Evolutionary conservation across 305 asterid genomes (phyloP).

Genomic region (Fraxinus dipetala): DNA sequence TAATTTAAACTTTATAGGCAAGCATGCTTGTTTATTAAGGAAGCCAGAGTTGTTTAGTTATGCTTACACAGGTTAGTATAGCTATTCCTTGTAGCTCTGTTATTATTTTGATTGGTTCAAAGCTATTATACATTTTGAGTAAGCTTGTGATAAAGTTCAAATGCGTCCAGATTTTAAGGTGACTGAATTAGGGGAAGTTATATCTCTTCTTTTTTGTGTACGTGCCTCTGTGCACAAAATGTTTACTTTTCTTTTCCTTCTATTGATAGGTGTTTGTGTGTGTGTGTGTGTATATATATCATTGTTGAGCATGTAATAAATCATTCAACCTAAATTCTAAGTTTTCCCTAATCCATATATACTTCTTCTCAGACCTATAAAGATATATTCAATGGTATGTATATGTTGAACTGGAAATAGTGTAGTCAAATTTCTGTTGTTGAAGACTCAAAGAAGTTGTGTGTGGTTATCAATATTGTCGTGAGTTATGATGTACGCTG

Average conservation of each 20-base stretch:
- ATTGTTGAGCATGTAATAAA: neutral
- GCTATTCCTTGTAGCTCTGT: neutral
- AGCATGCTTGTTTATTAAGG: neutral
- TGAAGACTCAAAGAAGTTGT: neutral
- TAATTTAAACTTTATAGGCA: neutral
- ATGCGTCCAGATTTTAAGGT: neutral
- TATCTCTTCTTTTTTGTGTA: neutral
- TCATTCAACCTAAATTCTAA: neutral
- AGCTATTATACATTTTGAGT: neutral
- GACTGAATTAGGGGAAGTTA: neutral
- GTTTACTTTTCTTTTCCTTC: neutral
- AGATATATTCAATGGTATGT: neutral
- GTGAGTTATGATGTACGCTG: neutral
- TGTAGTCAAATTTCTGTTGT: neutral
- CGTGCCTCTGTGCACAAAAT: neutral
- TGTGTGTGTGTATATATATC: too few species aligned
- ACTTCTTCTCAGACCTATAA: neutral
- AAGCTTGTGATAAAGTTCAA: neutral
- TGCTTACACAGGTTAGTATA: neutral
- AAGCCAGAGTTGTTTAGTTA: constrained; percentile 12
- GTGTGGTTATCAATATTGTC: neutral
- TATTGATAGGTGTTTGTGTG: neutral
- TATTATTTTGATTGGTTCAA: neutral
- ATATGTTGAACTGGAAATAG: neutral
- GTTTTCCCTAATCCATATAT: neutral